Evolutionary conservation across 2,329 filamentous ascomycete species (phyloP), one percentile per base, ranked within the genome.

Genomic region (Thielaviopsis euricoi): DNA sequence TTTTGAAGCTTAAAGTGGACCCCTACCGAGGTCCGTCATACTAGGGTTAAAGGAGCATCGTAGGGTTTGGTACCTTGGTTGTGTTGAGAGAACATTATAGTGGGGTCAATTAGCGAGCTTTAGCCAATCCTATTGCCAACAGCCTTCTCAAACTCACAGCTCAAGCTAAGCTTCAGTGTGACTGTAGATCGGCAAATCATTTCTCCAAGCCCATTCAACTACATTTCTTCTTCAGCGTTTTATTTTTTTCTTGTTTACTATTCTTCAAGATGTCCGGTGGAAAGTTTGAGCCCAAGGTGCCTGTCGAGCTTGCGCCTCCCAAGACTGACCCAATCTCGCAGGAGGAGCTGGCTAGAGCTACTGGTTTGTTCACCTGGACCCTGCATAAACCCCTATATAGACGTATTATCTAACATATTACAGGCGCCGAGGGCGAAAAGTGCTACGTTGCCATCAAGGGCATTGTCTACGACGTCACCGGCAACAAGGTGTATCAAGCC

Each of bases 391-490:
- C 25, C 55, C 23, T 3, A 40, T 6, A 25, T 26, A 23, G 10
- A 25, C 33, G 23, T 22, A 17, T 21, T 43, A 43, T 43, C 17
- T 25, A 17, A 25, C 22, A 25, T n/a, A 22, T 5, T 54, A n/a
- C 25, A 89, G 86, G 86, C 23, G 74, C 73, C 17, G 78, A 86
- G 59, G 81, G 83, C 21, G 78, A 73, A 6, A 80, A 80, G 64
- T 81, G 78, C 66, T 86, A 85, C 64, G 82, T 86, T 49, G 83
- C 82, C 52, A 86, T 86, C 70, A 86, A 86, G 74, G 91, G 93
- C 64, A 88, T 86, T 61, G 85, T 98, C 56, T 98, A 96, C 67
- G 91, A 98, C 67, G 93, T 98, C 61, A 89, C 82, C 23, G 87
- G 85, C 55, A 98, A 97, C 71, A 83, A 86, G 63, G 83, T 87